These are phyloP conservation scores for Nitzschia sp. DNA, from an alignment of 108 stramenopile genomes.

Conservation along the genomic window DNA sequence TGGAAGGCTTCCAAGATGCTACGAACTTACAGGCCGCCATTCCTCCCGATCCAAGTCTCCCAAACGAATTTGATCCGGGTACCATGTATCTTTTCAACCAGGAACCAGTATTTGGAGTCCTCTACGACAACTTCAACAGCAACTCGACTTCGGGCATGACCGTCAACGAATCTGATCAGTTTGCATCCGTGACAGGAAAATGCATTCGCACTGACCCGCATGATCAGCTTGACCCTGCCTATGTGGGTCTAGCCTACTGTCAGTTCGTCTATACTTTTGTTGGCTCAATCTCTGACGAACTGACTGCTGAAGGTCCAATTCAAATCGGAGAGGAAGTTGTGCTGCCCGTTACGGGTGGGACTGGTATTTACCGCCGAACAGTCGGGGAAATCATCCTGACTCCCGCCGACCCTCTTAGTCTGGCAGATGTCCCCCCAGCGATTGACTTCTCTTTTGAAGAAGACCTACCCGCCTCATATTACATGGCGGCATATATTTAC, in stretches of 20 bases:
- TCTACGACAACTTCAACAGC: background rate
- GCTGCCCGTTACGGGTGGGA: conserved; percentile 36
- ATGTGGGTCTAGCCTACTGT: conserved; percentile 31
- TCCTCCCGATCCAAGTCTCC: conserved; percentile 1
- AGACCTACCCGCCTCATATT: conserved; percentile 27
- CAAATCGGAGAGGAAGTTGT: conserved; percentile 8
- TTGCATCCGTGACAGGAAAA: conserved; percentile 19
- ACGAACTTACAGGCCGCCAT: conserved; percentile 3
- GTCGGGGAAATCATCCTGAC: conserved; percentile 26
- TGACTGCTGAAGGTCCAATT: conserved; percentile 24
- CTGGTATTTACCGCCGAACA: conserved; percentile 20
- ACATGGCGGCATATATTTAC: conserved; percentile 23
- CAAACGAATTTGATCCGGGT: conserved; percentile 21
- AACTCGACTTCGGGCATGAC: background rate
- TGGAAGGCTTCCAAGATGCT: conserved; percentile 34
- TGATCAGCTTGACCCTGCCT: conserved; percentile 8
- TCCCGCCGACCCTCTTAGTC: conserved; percentile 10
- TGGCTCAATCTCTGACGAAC: conserved; percentile 6
- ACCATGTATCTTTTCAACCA: conserved; percentile 25
- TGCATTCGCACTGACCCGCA: conserved; percentile 35
- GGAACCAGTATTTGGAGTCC: conserved; percentile 21
- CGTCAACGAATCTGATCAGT: conserved; percentile 19
- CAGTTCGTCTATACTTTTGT: conserved; percentile 22
- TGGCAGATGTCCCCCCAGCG: background rate
- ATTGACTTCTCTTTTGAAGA: background rate